phyloP scores from a whole-genome alignment of 768 basidiomycete species.

The Serendipita vermifera region DNA sequence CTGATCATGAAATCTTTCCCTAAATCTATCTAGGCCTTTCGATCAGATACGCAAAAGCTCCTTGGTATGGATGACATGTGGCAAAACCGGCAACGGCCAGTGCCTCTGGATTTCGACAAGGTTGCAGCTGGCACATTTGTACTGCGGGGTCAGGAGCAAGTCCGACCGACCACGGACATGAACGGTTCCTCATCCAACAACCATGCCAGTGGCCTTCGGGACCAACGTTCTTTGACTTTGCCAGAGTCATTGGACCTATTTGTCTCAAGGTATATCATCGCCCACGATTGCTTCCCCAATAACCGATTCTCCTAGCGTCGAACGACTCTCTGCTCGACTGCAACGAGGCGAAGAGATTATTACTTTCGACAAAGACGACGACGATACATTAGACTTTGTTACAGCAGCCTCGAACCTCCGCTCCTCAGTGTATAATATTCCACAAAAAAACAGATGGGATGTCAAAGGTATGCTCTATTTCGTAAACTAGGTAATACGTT shows the following conservation, averaged over 20 bases:
- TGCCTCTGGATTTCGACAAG: conserved; percentile 65
- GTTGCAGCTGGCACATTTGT: conserved; percentile 55
- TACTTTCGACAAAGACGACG: conserved; percentile 95
- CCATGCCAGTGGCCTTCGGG: conserved; percentile 39
- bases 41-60: conserved; percentile 73
- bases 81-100: conserved; percentile 77
- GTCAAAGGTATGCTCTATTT: conserved; percentile 59
- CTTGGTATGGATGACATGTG: conserved; percentile 96
- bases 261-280: conserved; percentile 51
- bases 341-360: conserved; percentile 56
- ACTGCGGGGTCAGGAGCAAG: conserved; percentile 22
- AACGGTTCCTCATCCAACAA: conserved; percentile 13
- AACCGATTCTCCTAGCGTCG: conserved; percentile 41
- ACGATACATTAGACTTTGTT: conserved; percentile 93
- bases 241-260: conserved; percentile 78
- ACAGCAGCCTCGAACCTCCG: conserved; percentile 89
- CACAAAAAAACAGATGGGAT: conserved; percentile 84
- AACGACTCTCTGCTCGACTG: conserved; percentile 58
- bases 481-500: neutral
- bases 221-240: conserved; percentile 65
- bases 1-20: neutral
- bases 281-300: conserved; percentile 8
- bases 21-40: conserved; percentile 54
- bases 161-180: conserved; percentile 12
- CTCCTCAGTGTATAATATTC: conserved; percentile 80